Percentiles rank a stretch among this genome's conserved stretches.
phyloP scores from a whole-genome alignment of 805 yeast species.

The Starmerella scarabaei region DNA sequence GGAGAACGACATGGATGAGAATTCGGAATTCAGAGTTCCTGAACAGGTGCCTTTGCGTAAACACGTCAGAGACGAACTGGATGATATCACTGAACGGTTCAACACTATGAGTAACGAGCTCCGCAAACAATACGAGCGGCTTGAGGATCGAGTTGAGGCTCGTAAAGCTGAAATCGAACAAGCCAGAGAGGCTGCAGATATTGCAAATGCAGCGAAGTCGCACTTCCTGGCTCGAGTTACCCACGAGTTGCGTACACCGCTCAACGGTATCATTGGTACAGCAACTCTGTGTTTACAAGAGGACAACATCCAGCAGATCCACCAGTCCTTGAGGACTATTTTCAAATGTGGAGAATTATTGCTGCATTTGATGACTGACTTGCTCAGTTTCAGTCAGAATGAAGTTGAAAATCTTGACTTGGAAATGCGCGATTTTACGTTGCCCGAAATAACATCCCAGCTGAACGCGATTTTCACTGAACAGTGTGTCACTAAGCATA shows the following conservation, averaged over 20 bases:
- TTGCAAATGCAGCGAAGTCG: constrained; percentile 93
- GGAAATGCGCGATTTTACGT: constrained; percentile 68
- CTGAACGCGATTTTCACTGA: constrained; percentile 78
- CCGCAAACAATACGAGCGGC: constrained; percentile 65
- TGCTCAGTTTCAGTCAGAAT: constrained; percentile 83
- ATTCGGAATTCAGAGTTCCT: constrained; percentile 17
- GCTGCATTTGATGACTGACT: constrained; percentile 77
- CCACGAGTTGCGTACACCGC: constrained; percentile 87
- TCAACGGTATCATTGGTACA: constrained; percentile 94
- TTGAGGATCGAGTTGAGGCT: constrained; percentile 77
- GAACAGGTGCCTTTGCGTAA: constrained; percentile 17
- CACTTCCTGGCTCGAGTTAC: constrained; percentile 85
- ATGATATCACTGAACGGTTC: constrained; percentile 79
- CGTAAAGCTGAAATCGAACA: constrained; percentile 79
- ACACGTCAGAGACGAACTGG: constrained; percentile 53
- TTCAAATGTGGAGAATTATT: constrained; percentile 85
- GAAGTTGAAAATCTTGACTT: constrained; percentile 71
- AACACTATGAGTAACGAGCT: constrained; percentile 89
- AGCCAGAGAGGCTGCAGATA: constrained; percentile 68
- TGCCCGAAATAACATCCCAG: constrained; percentile 72
- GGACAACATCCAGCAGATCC: constrained; percentile 46
- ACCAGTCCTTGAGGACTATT: constrained; percentile 65
- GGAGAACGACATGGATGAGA: not conserved
- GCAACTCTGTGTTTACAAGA: constrained; percentile 87
- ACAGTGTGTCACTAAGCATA: constrained; percentile 38